Percentiles rank a stretch among this genome's conserved stretches.
Evolutionary conservation across 1,284 basidiomycete genomes (phyloP).

Genomic region (Moesziomyces parantarcticus): DNA sequence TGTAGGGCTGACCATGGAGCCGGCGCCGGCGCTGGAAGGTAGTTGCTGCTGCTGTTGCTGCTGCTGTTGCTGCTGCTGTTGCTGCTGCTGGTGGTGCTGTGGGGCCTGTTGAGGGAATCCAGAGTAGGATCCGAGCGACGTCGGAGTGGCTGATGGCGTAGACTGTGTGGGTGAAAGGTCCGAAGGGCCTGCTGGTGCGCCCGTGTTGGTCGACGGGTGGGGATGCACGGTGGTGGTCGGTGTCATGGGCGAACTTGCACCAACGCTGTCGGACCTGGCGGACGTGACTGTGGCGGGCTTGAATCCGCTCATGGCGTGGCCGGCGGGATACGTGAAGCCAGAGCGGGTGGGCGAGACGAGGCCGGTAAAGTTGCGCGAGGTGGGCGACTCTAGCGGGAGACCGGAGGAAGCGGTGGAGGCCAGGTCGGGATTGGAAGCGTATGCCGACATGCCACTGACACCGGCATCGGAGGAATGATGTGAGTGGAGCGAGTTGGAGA

Average conservation of each 20-base stretch:
- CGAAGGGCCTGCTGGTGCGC: conserved; percentile 11
- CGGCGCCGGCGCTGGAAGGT: conserved; percentile 18
- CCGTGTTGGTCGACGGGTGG: conserved; percentile 10
- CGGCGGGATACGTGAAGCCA: conserved; percentile 32
- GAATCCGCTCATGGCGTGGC: conserved; percentile 41
- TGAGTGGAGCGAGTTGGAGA: conserved; percentile 40
- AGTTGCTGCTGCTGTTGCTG: conserved; percentile 17
- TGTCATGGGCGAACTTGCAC: conserved; percentile 33
- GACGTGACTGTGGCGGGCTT: conserved; percentile 32
- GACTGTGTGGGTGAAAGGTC: conserved; percentile 44
- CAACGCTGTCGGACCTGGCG: conserved; percentile 18
- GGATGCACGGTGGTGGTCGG: conserved; percentile 23
- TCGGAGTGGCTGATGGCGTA: conserved; percentile 29
- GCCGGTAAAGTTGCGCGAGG: conserved; percentile 32
- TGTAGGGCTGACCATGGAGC: conserved; percentile 38
- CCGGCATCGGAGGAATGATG: conserved; percentile 32
- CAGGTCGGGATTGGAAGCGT: conserved; percentile 28
- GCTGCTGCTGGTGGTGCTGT: conserved; percentile 6
- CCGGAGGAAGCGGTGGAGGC: conserved; percentile 27
- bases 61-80: conserved; percentile 6
- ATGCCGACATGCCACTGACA: conserved; percentile 22
- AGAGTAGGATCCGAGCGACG: conserved; percentile 32
- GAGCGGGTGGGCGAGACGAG: conserved; percentile 44
- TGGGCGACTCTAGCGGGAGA: conserved; percentile 44
- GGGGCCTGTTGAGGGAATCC: conserved; percentile 17